Base-by-base conservation (phyloP, 2,329 filamentous ascomycete species). In the Chrysoporthe puriensis region DNA sequence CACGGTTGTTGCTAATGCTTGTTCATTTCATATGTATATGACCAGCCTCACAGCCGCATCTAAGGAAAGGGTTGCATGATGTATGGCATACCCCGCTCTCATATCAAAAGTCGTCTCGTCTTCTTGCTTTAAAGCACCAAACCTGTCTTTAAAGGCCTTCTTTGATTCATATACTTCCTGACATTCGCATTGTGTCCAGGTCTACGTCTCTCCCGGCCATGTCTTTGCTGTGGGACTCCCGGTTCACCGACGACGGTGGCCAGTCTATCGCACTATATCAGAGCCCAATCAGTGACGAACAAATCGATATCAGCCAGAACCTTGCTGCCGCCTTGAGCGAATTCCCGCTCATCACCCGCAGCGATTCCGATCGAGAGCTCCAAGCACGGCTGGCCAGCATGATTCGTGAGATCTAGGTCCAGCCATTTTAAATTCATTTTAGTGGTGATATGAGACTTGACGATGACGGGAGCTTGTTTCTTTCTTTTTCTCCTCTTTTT, bases 191-290 rank as follows among this genome's bases (percentile, higher is more conserved):
- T n/a, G 26, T 26, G n/a, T 3, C 46, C 52, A 1, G 4, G 13
- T 56, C 26, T 13, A 56, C 26, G 26, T 18, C 52, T 1, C 13
- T 36, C 3, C 26, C 21, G 13, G 26, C 26, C 26, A 34, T 36
- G 26, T 13, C 26, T 16, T 36, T 26, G 52, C 52, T 56, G 26
- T 56, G 52, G 52, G 52, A 56, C 26, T 56, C 52, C 11, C 52
- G 52, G 13, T 56, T 56, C 52, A 36, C 32, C 26, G 52, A 56
- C 18, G 52, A 56, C 13, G 52, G 52, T 26, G 52, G 52, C 52
- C 26, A 56, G 52, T 56, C 52, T 34, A 56, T 56, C 11, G 52
- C 26, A 36, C 26, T 36, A 16, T 56, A 56, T 36, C 52, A 36
- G 26, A 36, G 52, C 52, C 52, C 26, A 4, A 16, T 26, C 13